Percentiles rank a stretch among this genome's conserved stretches.
Conservation (phyloP, 768 basidiomycete genomes). For the Paxillus involutus region DNA sequence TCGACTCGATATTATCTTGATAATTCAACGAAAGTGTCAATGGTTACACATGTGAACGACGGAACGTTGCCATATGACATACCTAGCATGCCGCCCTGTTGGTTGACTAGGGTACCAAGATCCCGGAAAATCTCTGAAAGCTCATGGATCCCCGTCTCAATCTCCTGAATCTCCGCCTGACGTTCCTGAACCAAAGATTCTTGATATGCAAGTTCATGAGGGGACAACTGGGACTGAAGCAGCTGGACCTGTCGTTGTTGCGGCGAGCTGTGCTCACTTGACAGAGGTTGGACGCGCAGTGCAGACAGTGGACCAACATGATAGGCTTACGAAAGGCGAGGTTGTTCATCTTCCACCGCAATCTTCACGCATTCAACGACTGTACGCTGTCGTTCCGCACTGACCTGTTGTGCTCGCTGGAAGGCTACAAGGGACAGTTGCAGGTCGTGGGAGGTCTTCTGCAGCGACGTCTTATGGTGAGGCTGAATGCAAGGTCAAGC, state of each 20-base stretch:
- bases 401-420: conserved; percentile 87
- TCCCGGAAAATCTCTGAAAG: conserved; percentile 95
- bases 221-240: conserved; percentile 73
- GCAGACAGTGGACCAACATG: neutral
- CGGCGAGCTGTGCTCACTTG: conserved; percentile 40
- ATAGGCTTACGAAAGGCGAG: conserved; percentile 25
- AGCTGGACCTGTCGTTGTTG: conserved; percentile 70
- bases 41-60: neutral
- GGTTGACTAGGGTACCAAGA: conserved; percentile 88
- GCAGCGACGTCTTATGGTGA: conserved; percentile 79
- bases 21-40: neutral
- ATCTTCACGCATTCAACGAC: conserved; percentile 86
- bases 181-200: conserved; percentile 83
- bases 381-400: conserved; percentile 85
- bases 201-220: conserved; percentile 92
- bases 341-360: conserved; percentile 74
- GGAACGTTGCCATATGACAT: conserved; percentile 24
- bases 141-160: conserved; percentile 96
- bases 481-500: conserved; percentile 46
- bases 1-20: conserved; percentile 92
- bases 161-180: conserved; percentile 92
- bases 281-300: conserved; percentile 2
- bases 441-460: conserved; percentile 93
- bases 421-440: conserved; percentile 88
- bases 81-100: conserved; percentile 97